phyloP scores from a whole-genome alignment of 2,329 filamentous ascomycete genomes.

The Nigrospora osmanthi region DNA sequence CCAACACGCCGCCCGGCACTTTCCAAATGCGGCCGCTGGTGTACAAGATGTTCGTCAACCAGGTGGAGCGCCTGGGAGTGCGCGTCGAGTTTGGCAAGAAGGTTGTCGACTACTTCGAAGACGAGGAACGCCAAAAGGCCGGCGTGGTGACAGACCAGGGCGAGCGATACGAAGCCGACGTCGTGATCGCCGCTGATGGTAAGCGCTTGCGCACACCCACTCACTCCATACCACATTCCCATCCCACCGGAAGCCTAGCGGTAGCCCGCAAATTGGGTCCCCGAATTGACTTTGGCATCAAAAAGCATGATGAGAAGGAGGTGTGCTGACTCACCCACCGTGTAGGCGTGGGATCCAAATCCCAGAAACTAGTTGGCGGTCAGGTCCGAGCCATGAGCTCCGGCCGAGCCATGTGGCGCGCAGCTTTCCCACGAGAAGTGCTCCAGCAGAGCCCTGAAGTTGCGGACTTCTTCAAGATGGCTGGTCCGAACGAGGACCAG shows the following conservation, averaged over 20 bases:
- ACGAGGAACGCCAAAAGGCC: slow-evolving; percentile 26
- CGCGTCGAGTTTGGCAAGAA: slow-evolving; percentile 36
- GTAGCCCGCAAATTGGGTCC: too few relatives aligned
- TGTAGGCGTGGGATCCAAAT: slow-evolving; percentile 32
- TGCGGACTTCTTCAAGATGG: slow-evolving; percentile 32
- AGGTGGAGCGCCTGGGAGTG: slow-evolving; percentile 38
- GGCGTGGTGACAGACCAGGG: slow-evolving; percentile 42
- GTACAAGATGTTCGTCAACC: slow-evolving; percentile 45
- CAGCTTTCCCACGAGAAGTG: slow-evolving; percentile 30
- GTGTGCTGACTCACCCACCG: background rate
- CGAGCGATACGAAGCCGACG: slow-evolving; percentile 36
- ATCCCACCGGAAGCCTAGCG: too few relatives aligned
- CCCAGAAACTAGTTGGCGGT: slow-evolving; percentile 32
- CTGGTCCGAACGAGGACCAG: slow-evolving; percentile 28
- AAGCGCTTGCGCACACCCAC: background rate
- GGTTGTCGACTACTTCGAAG: slow-evolving; percentile 43
- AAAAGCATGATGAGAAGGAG: background rate
- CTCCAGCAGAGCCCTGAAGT: slow-evolving; percentile 30
- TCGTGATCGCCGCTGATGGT: slow-evolving; percentile 38
- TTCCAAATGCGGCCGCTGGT: slow-evolving; percentile 49
- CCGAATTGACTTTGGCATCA: too few relatives aligned
- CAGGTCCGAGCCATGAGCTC: slow-evolving; percentile 32
- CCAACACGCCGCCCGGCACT: slow-evolving; percentile 40
- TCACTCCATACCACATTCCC: background rate
- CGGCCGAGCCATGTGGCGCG: slow-evolving; percentile 35